Evolutionary conservation across 2,329 filamentous ascomycete species (phyloP).

Genomic region (Penicillium hesseltinei): DNA sequence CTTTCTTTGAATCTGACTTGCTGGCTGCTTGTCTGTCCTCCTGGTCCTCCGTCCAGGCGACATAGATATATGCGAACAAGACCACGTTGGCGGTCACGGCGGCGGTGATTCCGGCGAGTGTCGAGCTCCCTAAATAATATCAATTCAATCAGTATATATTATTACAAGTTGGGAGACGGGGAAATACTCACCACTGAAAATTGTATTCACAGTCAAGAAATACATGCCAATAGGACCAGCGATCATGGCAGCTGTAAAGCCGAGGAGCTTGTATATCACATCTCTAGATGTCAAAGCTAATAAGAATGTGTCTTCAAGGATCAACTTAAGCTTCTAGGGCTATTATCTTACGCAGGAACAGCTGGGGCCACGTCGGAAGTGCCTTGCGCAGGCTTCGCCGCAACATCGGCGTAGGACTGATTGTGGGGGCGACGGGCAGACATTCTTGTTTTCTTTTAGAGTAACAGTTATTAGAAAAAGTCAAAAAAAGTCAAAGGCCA

Average conservation of each 20-base stretch:
- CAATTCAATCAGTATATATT: neutral
- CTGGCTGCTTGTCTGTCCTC: slow-evolving; percentile 69
- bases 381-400: slow-evolving; percentile 40
- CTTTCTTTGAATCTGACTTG: slow-evolving; percentile 47
- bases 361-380: slow-evolving; percentile 77
- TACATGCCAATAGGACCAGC: slow-evolving; percentile 83
- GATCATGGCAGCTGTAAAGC: slow-evolving; percentile 90
- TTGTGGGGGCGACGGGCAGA: slow-evolving; percentile 32
- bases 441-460: slow-evolving; percentile 19
- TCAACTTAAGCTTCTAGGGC: neutral
- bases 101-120: slow-evolving; percentile 78
- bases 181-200: slow-evolving; percentile 68
- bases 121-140: slow-evolving; percentile 72
- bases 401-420: slow-evolving; percentile 31
- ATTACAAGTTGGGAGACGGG: neutral
- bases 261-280: slow-evolving; percentile 86
- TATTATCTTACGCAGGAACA: slow-evolving; percentile 68
- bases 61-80: slow-evolving; percentile 82
- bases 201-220: slow-evolving; percentile 71
- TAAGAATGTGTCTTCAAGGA: slow-evolving; percentile 1
- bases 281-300: slow-evolving; percentile 52
- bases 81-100: slow-evolving; percentile 91
- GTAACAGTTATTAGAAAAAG: neutral
- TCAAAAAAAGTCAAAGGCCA: neutral
- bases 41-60: slow-evolving; percentile 86